Base-by-base conservation (phyloP, 2,329 filamentous ascomycete genomes). In the Rhexocercosporidium sp. region DNA sequence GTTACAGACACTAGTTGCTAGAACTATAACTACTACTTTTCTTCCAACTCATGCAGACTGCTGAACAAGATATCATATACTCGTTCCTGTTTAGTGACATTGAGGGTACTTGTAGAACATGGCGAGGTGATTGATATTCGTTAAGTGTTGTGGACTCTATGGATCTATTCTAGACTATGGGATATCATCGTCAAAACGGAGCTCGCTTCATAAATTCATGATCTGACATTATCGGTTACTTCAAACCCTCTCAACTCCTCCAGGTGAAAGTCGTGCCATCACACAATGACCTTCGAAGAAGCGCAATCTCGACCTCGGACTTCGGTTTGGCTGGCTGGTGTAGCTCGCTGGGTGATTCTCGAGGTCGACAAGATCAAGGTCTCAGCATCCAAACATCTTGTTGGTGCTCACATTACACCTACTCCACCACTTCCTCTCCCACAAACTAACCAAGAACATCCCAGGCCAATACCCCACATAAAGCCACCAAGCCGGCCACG, bases 391-490 rank as follows among this genome's bases (percentile, higher is more conserved):
- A 74, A 88, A 88, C 76, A 88, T 82, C 77, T 87, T 88, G 29
- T 82, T 83, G 14, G 90, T 92, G 72, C 88, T 90, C 3, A 92
- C 87, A 77, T 92, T 92, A 44, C 90, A 76, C 68, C 88, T 81
- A 69, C 85, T 89, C 90, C 90, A 92, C 65, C 79, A 81, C 69
- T 74, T 81, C 0, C 86, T 82, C 3, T 75, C 75, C 73, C 76
- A 75, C 65, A 85, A 79, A 59, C 78, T 81, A 64, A 73, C 74
- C 6, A 82, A 56, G 72, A 92, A 89, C 66, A 78, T 79, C 25
- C 79, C 65, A 0, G 86, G 86, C 81, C 83, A 86, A 70, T 85
- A 87, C 3, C 87, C 77, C 70, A 88, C 85, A 66, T 86, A 85
- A 60, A 88, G 76, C 79, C 83, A 84, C 77, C 86, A 84, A 72